Evolutionary conservation across 139 green algal species (phyloP).

Genomic region (Nannochloris sp.): DNA sequence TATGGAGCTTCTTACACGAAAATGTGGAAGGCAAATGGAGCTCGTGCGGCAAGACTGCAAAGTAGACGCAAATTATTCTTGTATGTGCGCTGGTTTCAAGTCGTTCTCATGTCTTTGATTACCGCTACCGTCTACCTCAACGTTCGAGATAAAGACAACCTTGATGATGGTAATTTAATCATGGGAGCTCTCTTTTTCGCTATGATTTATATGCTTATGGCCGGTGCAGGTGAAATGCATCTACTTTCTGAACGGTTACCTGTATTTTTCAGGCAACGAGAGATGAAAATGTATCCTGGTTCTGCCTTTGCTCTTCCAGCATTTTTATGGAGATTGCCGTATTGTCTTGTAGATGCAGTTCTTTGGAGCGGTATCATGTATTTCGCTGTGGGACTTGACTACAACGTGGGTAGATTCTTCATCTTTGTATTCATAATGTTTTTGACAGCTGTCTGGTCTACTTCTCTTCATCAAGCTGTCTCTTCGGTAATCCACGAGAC

Average conservation of each 20-base stretch:
- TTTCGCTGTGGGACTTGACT: not conserved
- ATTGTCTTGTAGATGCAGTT: not conserved
- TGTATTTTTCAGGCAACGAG: slow-evolving; percentile 51
- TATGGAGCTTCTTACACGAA: not conserved
- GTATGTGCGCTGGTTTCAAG: slow-evolving; percentile 24
- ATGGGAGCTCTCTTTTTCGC: slow-evolving; percentile 49
- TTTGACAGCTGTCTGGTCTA: not conserved
- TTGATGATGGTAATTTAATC: slow-evolving; percentile 36
- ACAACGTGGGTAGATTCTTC: not conserved
- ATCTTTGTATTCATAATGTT: not conserved
- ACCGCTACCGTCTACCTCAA: slow-evolving; percentile 47
- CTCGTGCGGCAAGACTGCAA: slow-evolving; percentile 30
- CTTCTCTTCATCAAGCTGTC: not conserved
- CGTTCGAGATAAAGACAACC: slow-evolving; percentile 16
- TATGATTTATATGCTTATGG: slow-evolving; percentile 24
- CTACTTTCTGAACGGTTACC: slow-evolving; percentile 8
- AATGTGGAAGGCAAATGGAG: slow-evolving; percentile 3
- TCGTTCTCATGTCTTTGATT: slow-evolving; percentile 28
- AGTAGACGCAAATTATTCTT: slow-evolving; percentile 6
- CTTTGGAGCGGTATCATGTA: not conserved
- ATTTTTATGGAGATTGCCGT: not conserved
- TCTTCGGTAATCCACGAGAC: not conserved
- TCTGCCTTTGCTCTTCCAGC: slow-evolving; percentile 40
- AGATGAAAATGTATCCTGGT: slow-evolving; percentile 36
- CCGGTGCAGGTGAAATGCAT: not conserved